Base-by-base conservation (phyloP, 148 eudicot genomes). In the Tetragonia tetragonoides region DNA sequence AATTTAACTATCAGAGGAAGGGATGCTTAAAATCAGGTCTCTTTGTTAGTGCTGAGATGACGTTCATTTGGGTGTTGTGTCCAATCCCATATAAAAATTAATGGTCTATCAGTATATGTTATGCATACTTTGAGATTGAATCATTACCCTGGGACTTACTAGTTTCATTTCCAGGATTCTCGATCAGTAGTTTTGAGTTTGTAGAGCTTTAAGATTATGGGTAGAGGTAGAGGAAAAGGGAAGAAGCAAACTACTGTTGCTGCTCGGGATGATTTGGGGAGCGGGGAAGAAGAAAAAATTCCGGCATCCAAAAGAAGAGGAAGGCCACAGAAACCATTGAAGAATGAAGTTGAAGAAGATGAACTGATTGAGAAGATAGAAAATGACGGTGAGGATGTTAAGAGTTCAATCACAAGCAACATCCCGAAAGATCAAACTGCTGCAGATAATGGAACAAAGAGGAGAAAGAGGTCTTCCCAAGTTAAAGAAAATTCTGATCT, bases 171-270 rank as follows among this genome's bases (percentile, higher is more conserved):
- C 79, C 84, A 88, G 90, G 87, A 68, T 49, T 10, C 7, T 81
- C 57, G 56, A 56, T 65, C 57, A 61, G 69, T 72, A 44, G 72
- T 68, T 49, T 66, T 63, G 74, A 53, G 72, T 34, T 4, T 37
- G 23, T 46, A 40, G 59, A 34, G 49, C 14, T 62, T 64, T 34
- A 56, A 24, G 21, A 82, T 54, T 41, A 91, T 91, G 95, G 95
- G 89, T 84, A 86, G 86, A 84, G 88, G 82, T 72, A 91, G 81
- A 83, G 90, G 92, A 67, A 91, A 86, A 85, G 85, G 83, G 47
- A 91, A 85, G 87, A 91, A 84, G 77, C 87, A 86, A 44, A 71
- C 82, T 20, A 15, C 28, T 40, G 38, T 70, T 68, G 59, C 85
- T 71, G 68, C 81, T 74, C 78, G 70, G 15, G 87, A 87, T 41